Conservation (phyloP, 2,329 filamentous ascomycete species). For the Grosmannia serpens region DNA sequence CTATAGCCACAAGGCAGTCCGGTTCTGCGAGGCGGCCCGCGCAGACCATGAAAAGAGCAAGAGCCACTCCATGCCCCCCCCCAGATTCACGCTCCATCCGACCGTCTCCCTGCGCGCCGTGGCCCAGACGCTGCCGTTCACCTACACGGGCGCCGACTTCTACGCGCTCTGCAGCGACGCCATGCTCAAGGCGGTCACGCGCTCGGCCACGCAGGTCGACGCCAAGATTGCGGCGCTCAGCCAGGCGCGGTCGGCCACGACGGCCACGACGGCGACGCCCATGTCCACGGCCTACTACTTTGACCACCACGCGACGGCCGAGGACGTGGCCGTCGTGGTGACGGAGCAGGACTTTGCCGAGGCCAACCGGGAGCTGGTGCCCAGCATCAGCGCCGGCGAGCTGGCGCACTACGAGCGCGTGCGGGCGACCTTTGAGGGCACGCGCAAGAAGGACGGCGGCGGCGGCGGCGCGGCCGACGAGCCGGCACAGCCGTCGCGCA, state of each 20-base stretch:
- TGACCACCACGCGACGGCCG: slow-evolving; percentile 73
- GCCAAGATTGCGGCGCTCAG: slow-evolving; percentile 66
- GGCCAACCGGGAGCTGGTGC: slow-evolving; percentile 78
- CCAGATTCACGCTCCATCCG: slow-evolving; percentile 73
- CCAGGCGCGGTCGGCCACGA: slow-evolving; percentile 21
- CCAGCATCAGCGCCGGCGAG: slow-evolving; percentile 86
- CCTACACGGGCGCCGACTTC: slow-evolving; percentile 93
- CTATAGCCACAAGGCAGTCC: slow-evolving; percentile 47
- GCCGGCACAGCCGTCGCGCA: slow-evolving; percentile 3
- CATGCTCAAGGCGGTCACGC: slow-evolving; percentile 96
- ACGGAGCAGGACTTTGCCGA: slow-evolving; percentile 77
- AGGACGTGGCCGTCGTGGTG: slow-evolving; percentile 80
- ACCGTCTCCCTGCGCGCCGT: slow-evolving; percentile 64
- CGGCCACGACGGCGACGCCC: slow-evolving; percentile 11
- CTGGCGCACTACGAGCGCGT: slow-evolving; percentile 84
- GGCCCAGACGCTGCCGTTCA: slow-evolving; percentile 73
- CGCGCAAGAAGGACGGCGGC: slow-evolving; percentile 25
- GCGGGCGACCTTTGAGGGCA: slow-evolving; percentile 68
- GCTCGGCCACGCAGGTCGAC: slow-evolving; percentile 76
- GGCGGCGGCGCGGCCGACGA: no score
- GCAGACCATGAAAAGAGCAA: slow-evolving; percentile 29
- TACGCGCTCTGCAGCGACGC: slow-evolving; percentile 96
- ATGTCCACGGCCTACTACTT: slow-evolving; percentile 91
- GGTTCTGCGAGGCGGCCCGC: slow-evolving; percentile 47
- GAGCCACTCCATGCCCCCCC: background rate